phyloP scores from a whole-genome alignment of 192 early-diverging fungal species.

The Podila epigama region DNA sequence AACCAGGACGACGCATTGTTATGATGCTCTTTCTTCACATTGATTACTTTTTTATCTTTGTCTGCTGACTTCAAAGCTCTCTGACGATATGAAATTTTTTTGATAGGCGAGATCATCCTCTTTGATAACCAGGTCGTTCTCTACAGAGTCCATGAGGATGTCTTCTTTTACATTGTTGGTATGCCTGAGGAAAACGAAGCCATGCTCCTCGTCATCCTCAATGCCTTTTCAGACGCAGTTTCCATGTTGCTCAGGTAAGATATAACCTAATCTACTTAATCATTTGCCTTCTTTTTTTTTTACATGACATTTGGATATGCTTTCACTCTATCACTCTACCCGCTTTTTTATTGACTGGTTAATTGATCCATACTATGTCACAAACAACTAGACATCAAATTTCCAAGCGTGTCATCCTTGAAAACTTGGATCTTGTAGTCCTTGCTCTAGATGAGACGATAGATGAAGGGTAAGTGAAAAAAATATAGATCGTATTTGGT shows the following conservation, averaged over 20 bases:
- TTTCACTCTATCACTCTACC: not conserved
- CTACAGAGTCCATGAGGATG: constrained; percentile 85
- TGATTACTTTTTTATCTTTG: not conserved
- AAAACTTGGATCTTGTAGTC: constrained; percentile 91
- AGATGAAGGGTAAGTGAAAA: constrained; percentile 89
- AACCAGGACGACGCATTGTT: too few species aligned
- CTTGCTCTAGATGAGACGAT: constrained; percentile 94
- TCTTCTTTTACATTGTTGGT: constrained; percentile 92
- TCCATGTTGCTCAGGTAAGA: constrained; percentile 81
- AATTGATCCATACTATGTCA: not conserved
- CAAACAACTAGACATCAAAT: constrained; percentile 81
- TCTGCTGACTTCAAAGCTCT: not conserved
- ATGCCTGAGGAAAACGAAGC: constrained; percentile 94
- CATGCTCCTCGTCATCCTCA: constrained; percentile 80
- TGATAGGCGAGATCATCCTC: constrained; percentile 86
- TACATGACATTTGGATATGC: not conserved
- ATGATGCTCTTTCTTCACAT: too few species aligned
- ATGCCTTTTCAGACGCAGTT: constrained; percentile 84
- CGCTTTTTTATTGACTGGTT: not conserved
- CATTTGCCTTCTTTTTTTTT: not conserved
- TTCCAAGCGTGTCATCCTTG: constrained; percentile 89
- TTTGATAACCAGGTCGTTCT: constrained; percentile 93
- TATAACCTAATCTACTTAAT: not conserved
- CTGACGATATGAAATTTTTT: not conserved
- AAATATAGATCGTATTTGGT: not conserved